Percentiles rank a stretch among this genome's conserved stretches.
Evolutionary conservation across 2,329 filamentous ascomycete species (phyloP).

Genomic region (Exophiala dermatitidis): DNA sequence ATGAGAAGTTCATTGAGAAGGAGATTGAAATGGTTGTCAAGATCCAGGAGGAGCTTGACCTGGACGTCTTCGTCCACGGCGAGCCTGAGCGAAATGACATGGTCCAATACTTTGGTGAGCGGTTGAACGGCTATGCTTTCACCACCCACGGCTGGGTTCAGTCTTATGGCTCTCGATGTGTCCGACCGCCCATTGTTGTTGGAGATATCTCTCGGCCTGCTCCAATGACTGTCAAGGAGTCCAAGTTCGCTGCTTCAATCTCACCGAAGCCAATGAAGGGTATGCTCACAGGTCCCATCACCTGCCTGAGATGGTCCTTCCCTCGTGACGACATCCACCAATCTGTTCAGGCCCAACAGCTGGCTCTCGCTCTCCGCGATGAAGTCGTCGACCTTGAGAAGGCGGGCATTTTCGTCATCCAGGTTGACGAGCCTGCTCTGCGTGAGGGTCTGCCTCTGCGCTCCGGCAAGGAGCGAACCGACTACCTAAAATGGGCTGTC

Average conservation of each 20-base stretch:
- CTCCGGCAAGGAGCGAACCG: constrained; percentile 85
- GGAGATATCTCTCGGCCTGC: constrained; percentile 95
- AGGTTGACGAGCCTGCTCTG: constrained; percentile 97
- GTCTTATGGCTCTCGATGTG: constrained; percentile 95
- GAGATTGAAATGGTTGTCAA: constrained; percentile 93
- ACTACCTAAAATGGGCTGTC: constrained; percentile 95
- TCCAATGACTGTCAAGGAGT: constrained; percentile 99
- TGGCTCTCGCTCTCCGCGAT: constrained; percentile 94
- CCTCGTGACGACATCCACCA: constrained; percentile 99
- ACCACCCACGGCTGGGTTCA: constrained; percentile 99
- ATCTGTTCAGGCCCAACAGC: constrained; percentile 96
- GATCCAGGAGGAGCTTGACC: constrained; percentile 95
- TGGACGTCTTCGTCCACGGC: constrained; percentile 96
- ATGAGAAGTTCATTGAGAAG: constrained; percentile 99
- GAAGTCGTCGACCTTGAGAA: constrained; percentile 97
- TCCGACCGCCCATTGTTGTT: constrained; percentile 95
- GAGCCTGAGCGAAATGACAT: constrained; percentile 99
- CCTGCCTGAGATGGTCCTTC: constrained; percentile 98
- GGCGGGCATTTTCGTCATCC: constrained; percentile 94
- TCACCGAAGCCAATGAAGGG: constrained; percentile 99
- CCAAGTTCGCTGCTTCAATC: constrained; percentile 93
- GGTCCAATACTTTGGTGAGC: constrained; percentile 99
- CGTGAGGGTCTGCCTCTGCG: constrained; percentile 98
- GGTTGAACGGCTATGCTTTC: constrained; percentile 93
- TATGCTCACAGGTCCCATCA: constrained; percentile 98